Conservation (phyloP, 257 asterid genomes). For the Penstemon newberryi region DNA sequence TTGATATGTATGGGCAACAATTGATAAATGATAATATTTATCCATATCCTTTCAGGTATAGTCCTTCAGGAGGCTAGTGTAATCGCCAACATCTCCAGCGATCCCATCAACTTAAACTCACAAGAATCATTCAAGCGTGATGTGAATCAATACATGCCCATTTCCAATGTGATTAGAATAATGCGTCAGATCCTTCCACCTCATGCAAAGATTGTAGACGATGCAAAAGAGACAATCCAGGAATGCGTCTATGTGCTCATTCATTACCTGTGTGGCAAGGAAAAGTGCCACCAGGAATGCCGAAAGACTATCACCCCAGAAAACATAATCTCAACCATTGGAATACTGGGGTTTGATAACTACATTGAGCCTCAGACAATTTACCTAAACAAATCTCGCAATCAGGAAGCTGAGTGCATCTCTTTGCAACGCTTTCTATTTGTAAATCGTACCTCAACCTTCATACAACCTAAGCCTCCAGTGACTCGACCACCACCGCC, state of each 20-base stretch:
- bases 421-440: too few species aligned
- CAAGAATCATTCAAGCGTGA: background rate
- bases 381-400: conserved; percentile 21
- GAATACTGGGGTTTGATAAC: conserved; percentile 20
- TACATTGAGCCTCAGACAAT: conserved; percentile 18
- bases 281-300: conserved; percentile 15
- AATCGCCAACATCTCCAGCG: too few species aligned
- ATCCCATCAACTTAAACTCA: too few species aligned
- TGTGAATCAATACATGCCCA: background rate
- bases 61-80: too few species aligned
- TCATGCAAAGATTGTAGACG: conserved; percentile 20
- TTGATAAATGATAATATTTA: too few species aligned
- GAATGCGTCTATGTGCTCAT: conserved; percentile 25
- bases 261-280: conserved; percentile 28
- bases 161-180: background rate
- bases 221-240: conserved; percentile 9
- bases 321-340: conserved; percentile 21
- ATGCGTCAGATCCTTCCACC: conserved; percentile 24
- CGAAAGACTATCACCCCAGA: conserved; percentile 23
- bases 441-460: too few species aligned
- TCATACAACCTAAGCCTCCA: too few species aligned
- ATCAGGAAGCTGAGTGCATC: too few species aligned
- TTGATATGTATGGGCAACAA: too few species aligned
- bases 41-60: too few species aligned
- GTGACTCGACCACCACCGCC: too few species aligned